Evolutionary conservation across 306 rosid genomes (phyloP).

Genomic region (Quercus agrifolia): DNA sequence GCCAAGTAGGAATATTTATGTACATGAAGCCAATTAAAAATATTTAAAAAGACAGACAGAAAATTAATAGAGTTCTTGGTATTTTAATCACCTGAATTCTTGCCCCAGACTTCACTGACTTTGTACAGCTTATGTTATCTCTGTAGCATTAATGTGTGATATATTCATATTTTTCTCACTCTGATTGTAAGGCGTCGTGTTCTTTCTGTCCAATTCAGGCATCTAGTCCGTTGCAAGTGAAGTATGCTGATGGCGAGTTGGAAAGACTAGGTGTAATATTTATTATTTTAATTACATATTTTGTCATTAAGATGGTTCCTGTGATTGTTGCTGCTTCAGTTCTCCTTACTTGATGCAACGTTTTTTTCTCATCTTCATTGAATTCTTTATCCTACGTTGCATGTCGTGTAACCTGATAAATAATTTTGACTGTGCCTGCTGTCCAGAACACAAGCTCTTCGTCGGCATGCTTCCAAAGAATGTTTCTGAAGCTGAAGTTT

Average conservation of each 20-base stretch:
- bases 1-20: not conserved
- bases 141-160: conserved; percentile 17
- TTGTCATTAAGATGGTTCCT: conserved; percentile 17
- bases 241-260: conserved; percentile 99
- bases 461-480: conserved; percentile 98
- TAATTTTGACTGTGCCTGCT: conserved; percentile 22
- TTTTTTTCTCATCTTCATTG: conserved; percentile 8
- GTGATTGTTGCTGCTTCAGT: conserved; percentile 12
- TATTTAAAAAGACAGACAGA: not conserved
- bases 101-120: not conserved
- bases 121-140: not conserved
- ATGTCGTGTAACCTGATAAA: conserved; percentile 17
- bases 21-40: conserved; percentile 10
- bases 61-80: not conserved
- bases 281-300: conserved; percentile 20
- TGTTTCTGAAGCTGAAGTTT: conserved; percentile 78
- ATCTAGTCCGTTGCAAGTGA: conserved; percentile 99
- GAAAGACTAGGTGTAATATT: conserved; percentile 83
- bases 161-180: conserved; percentile 21
- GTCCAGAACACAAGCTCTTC: conserved; percentile 91
- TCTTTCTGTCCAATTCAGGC: conserved; percentile 68
- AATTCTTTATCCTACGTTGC: conserved; percentile 8
- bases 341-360: not conserved
- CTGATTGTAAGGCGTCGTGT: conserved; percentile 27
- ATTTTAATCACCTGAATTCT: conserved; percentile 6